Evolutionary conservation across 2,329 filamentous ascomycete genomes (phyloP).

Genomic region (Fusarium sp.): DNA sequence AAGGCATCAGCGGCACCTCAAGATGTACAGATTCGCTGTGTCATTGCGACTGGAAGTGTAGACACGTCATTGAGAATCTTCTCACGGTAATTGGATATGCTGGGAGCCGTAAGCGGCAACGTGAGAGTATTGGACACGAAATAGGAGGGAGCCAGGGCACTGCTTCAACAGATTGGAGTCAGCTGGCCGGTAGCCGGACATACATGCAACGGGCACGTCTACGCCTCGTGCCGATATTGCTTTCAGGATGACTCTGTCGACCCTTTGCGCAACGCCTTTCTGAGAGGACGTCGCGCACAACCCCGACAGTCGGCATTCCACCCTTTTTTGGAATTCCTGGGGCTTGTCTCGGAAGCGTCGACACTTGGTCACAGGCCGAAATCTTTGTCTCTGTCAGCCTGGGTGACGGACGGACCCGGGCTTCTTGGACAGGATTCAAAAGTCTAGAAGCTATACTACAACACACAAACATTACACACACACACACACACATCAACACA

Average conservation of each 20-base stretch:
- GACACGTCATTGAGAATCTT: conserved; percentile 79
- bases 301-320: not conserved
- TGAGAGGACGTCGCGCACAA: not conserved
- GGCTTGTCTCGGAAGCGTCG: not conserved
- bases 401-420: not conserved
- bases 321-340: too few relatives aligned
- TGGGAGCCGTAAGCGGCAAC: not conserved
- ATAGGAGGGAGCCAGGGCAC: conserved; percentile 3
- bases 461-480: conserved; percentile 15
- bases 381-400: not conserved
- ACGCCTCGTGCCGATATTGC: not conserved
- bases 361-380: not conserved
- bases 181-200: not conserved
- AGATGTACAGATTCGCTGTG: conserved; percentile 78
- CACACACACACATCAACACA: conserved; percentile 17
- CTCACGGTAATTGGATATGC: conserved; percentile 55
- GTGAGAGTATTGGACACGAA: conserved; percentile 26
- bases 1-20: conserved; percentile 27
- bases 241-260: not conserved
- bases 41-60: conserved; percentile 88
- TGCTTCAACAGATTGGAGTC: not conserved
- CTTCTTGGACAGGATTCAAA: conserved; percentile 7
- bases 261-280: not conserved
- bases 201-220: not conserved
- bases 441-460: conserved; percentile 17